phyloP scores from a whole-genome alignment of 176 grass and related monocot species.

The Luzula sylvatica region DNA sequence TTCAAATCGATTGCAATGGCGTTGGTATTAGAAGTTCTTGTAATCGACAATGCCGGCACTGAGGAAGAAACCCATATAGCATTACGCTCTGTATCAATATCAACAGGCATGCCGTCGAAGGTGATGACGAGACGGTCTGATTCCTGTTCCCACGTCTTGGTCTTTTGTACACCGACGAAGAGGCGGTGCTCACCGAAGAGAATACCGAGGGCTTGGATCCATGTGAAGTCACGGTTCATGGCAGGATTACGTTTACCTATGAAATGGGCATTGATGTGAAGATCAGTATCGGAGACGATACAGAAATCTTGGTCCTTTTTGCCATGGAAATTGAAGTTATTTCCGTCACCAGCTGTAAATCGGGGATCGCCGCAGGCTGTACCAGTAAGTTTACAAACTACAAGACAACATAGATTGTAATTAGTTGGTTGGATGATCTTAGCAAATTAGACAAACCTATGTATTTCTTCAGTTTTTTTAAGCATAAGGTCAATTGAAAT shows the following conservation, averaged over 20 bases:
- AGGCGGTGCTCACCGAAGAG: constrained; percentile 33
- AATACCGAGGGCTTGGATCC: constrained; percentile 27
- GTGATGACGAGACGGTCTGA: constrained; percentile 25
- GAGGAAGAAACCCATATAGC: constrained; percentile 12
- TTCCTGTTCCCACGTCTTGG: constrained; percentile 16
- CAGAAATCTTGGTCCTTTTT: constrained; percentile 29
- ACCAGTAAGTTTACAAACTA: constrained; percentile 34
- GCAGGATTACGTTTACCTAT: constrained; percentile 20
- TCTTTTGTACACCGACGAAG: constrained; percentile 29
- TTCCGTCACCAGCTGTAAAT: constrained; percentile 27
- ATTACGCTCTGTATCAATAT: not conserved
- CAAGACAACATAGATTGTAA: not conserved
- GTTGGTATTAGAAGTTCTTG: not conserved
- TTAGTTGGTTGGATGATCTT: not conserved
- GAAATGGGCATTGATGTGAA: constrained; percentile 36
- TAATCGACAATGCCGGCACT: constrained; percentile 12
- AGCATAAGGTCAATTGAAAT: not conserved
- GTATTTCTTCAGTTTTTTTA: not conserved
- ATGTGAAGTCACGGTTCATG: constrained; percentile 32
- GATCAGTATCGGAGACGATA: constrained; percentile 17
- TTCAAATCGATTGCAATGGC: constrained; percentile 14
- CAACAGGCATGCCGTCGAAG: constrained; percentile 24
- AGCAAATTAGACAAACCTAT: not conserved
- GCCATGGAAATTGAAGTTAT: constrained; percentile 35
- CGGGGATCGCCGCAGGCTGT: constrained; percentile 24